These are phyloP conservation scores for Chlamydomonas reinhardtii DNA, from an alignment of 163 green algal genomes.

Conservation along the genomic window DNA sequence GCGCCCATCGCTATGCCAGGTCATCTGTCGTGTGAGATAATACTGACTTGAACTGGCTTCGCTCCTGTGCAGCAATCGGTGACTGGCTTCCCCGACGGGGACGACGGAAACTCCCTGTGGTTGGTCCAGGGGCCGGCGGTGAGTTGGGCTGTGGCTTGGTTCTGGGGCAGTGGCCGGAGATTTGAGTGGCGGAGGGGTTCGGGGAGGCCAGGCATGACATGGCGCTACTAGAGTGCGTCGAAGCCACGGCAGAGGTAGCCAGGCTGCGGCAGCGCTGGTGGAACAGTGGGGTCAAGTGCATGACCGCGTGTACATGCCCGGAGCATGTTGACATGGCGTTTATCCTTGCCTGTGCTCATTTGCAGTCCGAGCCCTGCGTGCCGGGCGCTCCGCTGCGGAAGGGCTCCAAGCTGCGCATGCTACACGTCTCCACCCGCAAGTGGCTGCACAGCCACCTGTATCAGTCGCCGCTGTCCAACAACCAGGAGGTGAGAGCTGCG, in stretches of 20 bases:
- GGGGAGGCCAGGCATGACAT: too few species aligned
- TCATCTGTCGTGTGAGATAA: too few species aligned
- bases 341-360: too few species aligned
- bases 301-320: too few species aligned
- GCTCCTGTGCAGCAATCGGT: constrained; percentile 90
- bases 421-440: constrained; percentile 85
- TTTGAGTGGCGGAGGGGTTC: too few species aligned
- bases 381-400: constrained; percentile 73
- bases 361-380: constrained; percentile 59
- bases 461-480: constrained; percentile 85
- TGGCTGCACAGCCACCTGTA: constrained; percentile 96
- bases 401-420: constrained; percentile 75
- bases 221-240: too few species aligned
- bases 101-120: constrained; percentile 91
- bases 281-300: too few species aligned
- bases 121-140: constrained; percentile 72
- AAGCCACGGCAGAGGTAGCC: too few species aligned
- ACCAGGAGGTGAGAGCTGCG: constrained; percentile 95
- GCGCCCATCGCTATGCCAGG: too few species aligned
- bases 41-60: constrained; percentile 51
- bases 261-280: too few species aligned
- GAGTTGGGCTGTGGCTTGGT: constrained; percentile 1
- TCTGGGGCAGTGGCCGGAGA: too few species aligned
- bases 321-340: too few species aligned
- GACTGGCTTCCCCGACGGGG: constrained; percentile 78